Conservation (phyloP, 768 basidiomycete genomes). For the Galerina sulciceps region DNA sequence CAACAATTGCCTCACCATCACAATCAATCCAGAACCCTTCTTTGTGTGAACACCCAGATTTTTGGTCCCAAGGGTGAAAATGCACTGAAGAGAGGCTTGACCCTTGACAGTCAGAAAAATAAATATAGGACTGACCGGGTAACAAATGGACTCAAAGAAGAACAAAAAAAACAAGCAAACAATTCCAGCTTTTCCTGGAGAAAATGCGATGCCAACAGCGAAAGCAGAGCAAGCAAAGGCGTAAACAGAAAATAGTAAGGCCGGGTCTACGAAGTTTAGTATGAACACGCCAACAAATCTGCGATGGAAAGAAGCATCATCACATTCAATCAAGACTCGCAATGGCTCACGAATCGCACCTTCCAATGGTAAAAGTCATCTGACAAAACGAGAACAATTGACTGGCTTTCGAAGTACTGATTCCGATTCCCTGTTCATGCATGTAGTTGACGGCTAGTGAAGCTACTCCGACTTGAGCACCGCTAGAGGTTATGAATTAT, state of each 20-base stretch:
- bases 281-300: slow-evolving; percentile 67
- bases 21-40: slow-evolving; percentile 64
- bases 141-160: slow-evolving; percentile 81
- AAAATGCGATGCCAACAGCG: slow-evolving; percentile 50
- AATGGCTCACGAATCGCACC: too few species aligned
- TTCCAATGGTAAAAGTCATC: slow-evolving; percentile 56
- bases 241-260: slow-evolving; percentile 60
- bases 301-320: neutral
- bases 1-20: slow-evolving; percentile 45
- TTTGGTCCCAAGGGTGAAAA: slow-evolving; percentile 70
- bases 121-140: slow-evolving; percentile 51
- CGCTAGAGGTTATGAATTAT: slow-evolving; percentile 28
- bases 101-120: neutral
- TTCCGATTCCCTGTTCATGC: slow-evolving; percentile 61
- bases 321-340: too few species aligned
- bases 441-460: slow-evolving; percentile 74
- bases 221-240: slow-evolving; percentile 56
- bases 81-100: slow-evolving; percentile 37
- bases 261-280: slow-evolving; percentile 67
- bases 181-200: slow-evolving; percentile 58
- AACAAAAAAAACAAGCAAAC: slow-evolving; percentile 67
- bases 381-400: slow-evolving; percentile 74
- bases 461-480: slow-evolving; percentile 70
- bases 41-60: slow-evolving; percentile 66
- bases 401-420: slow-evolving; percentile 55